Evolutionary conservation across 768 basidiomycete species (phyloP).

Genomic region (Phaeolepiota aurea): DNA sequence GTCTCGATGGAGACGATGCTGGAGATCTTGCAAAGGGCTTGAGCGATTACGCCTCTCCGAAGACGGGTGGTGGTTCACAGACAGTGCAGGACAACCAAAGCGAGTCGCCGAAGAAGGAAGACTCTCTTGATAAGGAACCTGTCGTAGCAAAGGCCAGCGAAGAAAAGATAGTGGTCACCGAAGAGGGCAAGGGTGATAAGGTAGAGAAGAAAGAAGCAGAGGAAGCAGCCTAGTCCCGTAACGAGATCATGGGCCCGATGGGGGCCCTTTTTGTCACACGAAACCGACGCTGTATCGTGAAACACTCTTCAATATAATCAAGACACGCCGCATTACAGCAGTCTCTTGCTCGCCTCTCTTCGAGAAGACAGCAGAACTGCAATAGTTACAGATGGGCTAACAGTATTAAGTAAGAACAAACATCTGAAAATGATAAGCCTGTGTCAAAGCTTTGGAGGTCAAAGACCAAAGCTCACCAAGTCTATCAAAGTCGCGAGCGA

Average conservation of each 20-base stretch:
- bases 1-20: conserved; percentile 71
- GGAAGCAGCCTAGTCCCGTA: conserved; percentile 1
- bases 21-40: conserved; percentile 66
- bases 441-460: no score
- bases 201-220: conserved; percentile 9
- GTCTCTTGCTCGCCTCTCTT: no score
- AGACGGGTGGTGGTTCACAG: conserved; percentile 5
- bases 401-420: no score
- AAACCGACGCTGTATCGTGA: no score
- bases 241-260: conserved; percentile 11
- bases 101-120: conserved; percentile 4
- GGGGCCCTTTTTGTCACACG: conserved; percentile 12
- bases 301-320: no score
- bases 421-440: no score
- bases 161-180: conserved; percentile 5
- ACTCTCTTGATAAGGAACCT: conserved; percentile 1
- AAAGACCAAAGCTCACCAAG: no score
- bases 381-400: no score
- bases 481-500: no score
- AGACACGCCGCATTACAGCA: no score
- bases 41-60: conserved; percentile 19
- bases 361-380: no score
- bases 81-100: conserved; percentile 1
- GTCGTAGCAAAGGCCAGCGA: conserved; percentile 6
- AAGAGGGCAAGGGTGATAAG: conserved; percentile 5